phyloP scores from a whole-genome alignment of 495 filamentous ascomycete species.

The Tuber indicum region DNA sequence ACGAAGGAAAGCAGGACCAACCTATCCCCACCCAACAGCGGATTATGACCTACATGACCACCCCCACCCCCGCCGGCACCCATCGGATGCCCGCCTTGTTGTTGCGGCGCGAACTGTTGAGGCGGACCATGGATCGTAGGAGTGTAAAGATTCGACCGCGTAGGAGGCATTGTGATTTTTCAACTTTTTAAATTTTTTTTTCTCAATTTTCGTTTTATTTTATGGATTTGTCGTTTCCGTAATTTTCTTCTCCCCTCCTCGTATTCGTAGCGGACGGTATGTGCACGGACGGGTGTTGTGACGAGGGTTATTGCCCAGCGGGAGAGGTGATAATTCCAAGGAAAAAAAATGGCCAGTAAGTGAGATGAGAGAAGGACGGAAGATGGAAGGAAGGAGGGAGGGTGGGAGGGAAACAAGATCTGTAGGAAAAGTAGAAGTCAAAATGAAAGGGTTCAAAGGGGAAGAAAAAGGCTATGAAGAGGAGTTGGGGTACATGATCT shows the following conservation, averaged over 20 bases:
- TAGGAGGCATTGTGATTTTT: slow-evolving; percentile 33
- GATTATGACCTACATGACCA: slow-evolving; percentile 30
- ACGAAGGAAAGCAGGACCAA: slow-evolving; percentile 10
- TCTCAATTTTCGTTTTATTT: neutral
- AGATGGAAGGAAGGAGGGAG: neutral
- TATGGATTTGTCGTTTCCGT: neutral
- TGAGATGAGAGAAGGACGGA: neutral
- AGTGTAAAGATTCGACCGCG: slow-evolving; percentile 39
- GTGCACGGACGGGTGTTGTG: neutral
- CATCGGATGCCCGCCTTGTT: slow-evolving; percentile 41
- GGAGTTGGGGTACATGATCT: neutral
- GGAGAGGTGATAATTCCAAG: neutral
- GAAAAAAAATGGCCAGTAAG: neutral
- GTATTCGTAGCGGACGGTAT: neutral
- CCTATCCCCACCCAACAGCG: slow-evolving; percentile 35
- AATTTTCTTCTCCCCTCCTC: neutral
- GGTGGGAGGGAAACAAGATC: neutral
- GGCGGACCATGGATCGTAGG: slow-evolving; percentile 38
- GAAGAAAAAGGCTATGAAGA: slow-evolving; percentile 3
- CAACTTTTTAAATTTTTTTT: neutral
- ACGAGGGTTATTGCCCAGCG: neutral
- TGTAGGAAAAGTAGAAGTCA: neutral
- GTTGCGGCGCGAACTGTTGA: slow-evolving; percentile 36
- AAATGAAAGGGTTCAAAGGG: neutral
- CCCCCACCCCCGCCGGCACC: slow-evolving; percentile 31